Evolutionary conservation across 2,329 filamentous ascomycete genomes (phyloP).

Genomic region (Apiospora phragmitis): DNA sequence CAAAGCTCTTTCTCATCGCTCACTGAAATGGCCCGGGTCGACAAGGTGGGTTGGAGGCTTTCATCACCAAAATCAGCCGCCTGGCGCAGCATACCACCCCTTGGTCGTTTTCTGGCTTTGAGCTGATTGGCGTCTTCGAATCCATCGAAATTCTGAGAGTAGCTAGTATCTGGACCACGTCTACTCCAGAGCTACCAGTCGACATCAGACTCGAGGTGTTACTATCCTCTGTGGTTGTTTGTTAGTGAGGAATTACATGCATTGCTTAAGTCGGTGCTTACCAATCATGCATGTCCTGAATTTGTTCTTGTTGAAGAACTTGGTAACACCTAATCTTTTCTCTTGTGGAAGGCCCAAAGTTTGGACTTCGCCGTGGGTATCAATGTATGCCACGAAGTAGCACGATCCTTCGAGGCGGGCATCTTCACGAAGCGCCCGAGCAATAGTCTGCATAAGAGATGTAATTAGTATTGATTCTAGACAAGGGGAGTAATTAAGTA

Average conservation of each 20-base stretch:
- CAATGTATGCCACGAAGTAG: constrained; percentile 49
- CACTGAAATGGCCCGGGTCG: constrained; percentile 50
- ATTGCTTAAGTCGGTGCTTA: neutral
- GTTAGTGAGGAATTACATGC: neutral
- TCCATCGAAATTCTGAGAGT: constrained; percentile 15
- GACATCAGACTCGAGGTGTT: constrained; percentile 15
- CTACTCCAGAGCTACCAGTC: constrained; percentile 16
- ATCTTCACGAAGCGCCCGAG: constrained; percentile 50
- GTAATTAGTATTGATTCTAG: neutral
- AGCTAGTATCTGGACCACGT: neutral
- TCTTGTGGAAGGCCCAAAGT: constrained; percentile 37
- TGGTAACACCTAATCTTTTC: constrained; percentile 30
- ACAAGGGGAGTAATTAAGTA: neutral
- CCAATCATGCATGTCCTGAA: constrained; percentile 28
- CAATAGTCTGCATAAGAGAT: constrained; percentile 43
- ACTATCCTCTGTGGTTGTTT: neutral
- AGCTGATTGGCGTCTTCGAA: constrained; percentile 31
- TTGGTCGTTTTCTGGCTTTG: constrained; percentile 39
- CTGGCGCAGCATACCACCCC: constrained; percentile 34
- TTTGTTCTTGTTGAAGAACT: constrained; percentile 47
- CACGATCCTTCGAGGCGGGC: constrained; percentile 52
- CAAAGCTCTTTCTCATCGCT: constrained; percentile 55
- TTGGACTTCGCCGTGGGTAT: constrained; percentile 33
- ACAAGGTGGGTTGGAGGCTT: constrained; percentile 36
- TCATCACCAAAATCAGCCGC: constrained; percentile 39